Percentiles rank a stretch among this genome's conserved stretches.
These are phyloP conservation scores for Aspergillus hortae DNA, from an alignment of 2,329 filamentous ascomycete species.

Conservation along the genomic window DNA sequence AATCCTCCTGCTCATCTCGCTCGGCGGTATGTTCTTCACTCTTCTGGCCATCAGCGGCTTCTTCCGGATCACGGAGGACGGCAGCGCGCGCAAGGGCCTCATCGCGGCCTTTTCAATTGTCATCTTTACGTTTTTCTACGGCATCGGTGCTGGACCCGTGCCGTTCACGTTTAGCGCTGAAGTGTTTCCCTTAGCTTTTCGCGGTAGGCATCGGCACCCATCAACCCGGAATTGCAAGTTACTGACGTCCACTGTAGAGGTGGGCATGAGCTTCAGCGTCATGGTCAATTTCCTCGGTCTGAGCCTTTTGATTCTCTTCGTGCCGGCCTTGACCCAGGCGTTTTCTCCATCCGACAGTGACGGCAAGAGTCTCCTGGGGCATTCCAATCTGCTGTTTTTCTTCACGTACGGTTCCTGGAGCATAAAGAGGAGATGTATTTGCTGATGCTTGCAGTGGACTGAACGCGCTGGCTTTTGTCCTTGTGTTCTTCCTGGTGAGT, in stretches of 20 bases:
- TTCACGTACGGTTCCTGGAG: constrained; percentile 5
- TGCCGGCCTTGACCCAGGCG: constrained; percentile 9
- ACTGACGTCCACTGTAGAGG: constrained; percentile 8
- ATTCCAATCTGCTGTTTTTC: constrained; percentile 9
- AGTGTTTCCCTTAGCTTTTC: constrained; percentile 20
- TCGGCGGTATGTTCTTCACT: constrained; percentile 24
- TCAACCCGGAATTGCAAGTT: not conserved
- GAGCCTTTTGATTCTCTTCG: constrained; percentile 16
- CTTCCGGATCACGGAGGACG: constrained; percentile 14
- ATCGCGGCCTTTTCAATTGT: constrained; percentile 19
- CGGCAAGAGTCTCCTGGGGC: not conserved
- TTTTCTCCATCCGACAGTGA: not conserved
- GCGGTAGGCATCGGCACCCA: constrained; percentile 9
- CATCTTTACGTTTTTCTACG: constrained; percentile 42
- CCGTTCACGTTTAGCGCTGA: constrained; percentile 23
- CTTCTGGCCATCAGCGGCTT: constrained; percentile 22
- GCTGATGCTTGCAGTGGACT: not conserved
- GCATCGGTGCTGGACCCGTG: constrained; percentile 40
- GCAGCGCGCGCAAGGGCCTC: constrained; percentile 13
- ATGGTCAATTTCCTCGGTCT: constrained; percentile 23
- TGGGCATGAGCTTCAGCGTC: constrained; percentile 24
- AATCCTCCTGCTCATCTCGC: constrained; percentile 23
- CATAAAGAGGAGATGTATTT: not conserved
- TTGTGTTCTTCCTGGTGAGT: constrained; percentile 6
- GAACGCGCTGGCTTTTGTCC: constrained; percentile 3